phyloP scores from a whole-genome alignment of 1,139 yeast species.

The Petasospora rhodanensis region DNA sequence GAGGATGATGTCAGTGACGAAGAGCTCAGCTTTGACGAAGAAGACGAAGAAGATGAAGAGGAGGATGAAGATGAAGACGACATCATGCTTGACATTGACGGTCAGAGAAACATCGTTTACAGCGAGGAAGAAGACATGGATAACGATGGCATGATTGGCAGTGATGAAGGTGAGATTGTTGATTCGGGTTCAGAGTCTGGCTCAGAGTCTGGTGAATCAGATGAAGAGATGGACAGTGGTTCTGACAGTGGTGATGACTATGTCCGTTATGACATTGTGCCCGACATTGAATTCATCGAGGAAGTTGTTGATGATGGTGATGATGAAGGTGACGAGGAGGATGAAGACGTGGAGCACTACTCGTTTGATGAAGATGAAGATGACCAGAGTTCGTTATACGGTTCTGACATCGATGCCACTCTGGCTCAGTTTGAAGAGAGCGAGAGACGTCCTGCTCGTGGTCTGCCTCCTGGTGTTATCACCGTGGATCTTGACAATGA shows the following conservation, averaged over 20 bases:
- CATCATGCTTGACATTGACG: constrained; percentile 25
- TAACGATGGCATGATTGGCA: constrained; percentile 18
- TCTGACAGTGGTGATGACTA: constrained; percentile 22
- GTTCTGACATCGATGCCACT: constrained; percentile 26
- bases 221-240: constrained; percentile 20
- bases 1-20: constrained; percentile 47
- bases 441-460: background rate
- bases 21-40: constrained; percentile 35
- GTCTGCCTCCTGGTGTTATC: constrained; percentile 2
- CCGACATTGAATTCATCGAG: constrained; percentile 18
- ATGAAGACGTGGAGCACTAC: constrained; percentile 6
- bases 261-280: constrained; percentile 21
- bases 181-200: constrained; percentile 15
- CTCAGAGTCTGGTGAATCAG: constrained; percentile 9
- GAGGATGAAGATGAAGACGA: constrained; percentile 25
- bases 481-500: constrained; percentile 26
- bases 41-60: constrained; percentile 33
- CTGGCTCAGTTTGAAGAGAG: constrained; percentile 2
- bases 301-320: constrained; percentile 15
- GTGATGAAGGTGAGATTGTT: constrained; percentile 20
- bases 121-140: constrained; percentile 18
- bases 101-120: constrained; percentile 15
- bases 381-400: constrained; percentile 24
- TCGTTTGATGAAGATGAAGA: constrained; percentile 17
- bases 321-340: constrained; percentile 27